Evolutionary conservation across 2,329 filamentous ascomycete genomes (phyloP).

Genomic region (Talaromyces amestolkiae): DNA sequence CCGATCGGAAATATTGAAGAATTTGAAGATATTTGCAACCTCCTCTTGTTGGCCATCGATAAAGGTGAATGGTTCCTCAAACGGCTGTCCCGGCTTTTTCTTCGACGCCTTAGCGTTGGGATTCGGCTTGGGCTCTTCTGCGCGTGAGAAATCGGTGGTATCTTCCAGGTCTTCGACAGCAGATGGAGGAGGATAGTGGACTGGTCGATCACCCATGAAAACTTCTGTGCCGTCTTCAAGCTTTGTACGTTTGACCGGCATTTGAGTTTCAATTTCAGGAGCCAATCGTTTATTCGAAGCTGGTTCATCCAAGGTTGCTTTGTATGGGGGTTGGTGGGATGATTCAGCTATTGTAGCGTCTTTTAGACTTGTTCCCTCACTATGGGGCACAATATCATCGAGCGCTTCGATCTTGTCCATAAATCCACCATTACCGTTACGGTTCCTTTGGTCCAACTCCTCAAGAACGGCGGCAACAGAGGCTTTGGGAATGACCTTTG

Average conservation of each 20-base stretch:
- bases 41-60: constrained; percentile 71
- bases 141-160: constrained; percentile 25
- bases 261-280: constrained; percentile 35
- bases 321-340: constrained; percentile 34
- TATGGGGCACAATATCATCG: constrained; percentile 40
- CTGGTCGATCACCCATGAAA: constrained; percentile 37
- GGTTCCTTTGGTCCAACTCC: constrained; percentile 35
- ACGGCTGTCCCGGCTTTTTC: constrained; percentile 48
- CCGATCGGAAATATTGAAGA: constrained; percentile 78
- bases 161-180: constrained; percentile 25
- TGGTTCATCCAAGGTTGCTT: constrained; percentile 29
- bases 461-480: constrained; percentile 37
- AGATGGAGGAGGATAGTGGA: constrained; percentile 32
- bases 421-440: constrained; percentile 29
- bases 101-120: constrained; percentile 30
- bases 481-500: constrained; percentile 38
- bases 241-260: constrained; percentile 47
- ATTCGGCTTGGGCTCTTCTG: constrained; percentile 16
- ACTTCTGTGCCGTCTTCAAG: constrained; percentile 39
- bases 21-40: constrained; percentile 71
- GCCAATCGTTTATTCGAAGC: constrained; percentile 34
- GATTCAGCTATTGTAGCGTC: constrained; percentile 36
- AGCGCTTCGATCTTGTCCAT: constrained; percentile 40
- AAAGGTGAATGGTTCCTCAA: constrained; percentile 95
- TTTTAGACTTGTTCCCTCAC: constrained; percentile 33